phyloP scores from a whole-genome alignment of 129 eudicot species.

The Lactuca sativa region DNA sequence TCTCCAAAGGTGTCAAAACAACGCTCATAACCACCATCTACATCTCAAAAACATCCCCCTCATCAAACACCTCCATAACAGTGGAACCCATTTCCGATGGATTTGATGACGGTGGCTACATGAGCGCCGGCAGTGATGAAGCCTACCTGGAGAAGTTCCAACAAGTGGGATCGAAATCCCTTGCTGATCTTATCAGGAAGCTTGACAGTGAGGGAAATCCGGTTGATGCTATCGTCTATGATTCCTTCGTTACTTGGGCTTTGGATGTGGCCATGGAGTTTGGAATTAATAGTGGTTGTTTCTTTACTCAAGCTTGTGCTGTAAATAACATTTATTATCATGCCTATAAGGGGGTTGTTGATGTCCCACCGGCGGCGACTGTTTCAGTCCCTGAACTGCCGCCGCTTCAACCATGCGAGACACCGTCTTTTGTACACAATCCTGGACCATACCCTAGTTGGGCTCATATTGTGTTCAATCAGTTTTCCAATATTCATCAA shows the following conservation, averaged over 20 bases:
- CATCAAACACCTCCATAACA: background rate
- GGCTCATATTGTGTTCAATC: slow-evolving; percentile 20
- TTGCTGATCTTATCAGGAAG: slow-evolving; percentile 18
- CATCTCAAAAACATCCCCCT: too few species aligned
- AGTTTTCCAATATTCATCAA: slow-evolving; percentile 28
- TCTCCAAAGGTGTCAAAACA: too few species aligned
- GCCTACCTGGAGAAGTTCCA: slow-evolving; percentile 18
- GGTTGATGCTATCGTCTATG: slow-evolving; percentile 35
- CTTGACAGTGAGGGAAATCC: background rate
- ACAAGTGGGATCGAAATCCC: slow-evolving; percentile 5
- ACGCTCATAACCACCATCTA: too few species aligned
- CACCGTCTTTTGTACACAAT: slow-evolving; percentile 37
- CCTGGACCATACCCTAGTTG: slow-evolving; percentile 22
- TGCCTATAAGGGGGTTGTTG: slow-evolving; percentile 27
- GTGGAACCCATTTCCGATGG: slow-evolving; percentile 34
- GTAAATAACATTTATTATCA: slow-evolving; percentile 45
- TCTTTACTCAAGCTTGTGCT: slow-evolving; percentile 52
- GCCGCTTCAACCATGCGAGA: slow-evolving; percentile 25
- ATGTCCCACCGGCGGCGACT: slow-evolving; percentile 17
- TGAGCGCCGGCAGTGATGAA: background rate
- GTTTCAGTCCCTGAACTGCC: slow-evolving; percentile 42
- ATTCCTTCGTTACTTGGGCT: slow-evolving; percentile 36
- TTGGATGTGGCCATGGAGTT: slow-evolving; percentile 32
- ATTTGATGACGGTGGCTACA: slow-evolving; percentile 9
- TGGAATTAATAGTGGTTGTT: slow-evolving; percentile 37